A percentile compares a stretch with the other conserved stretches of the same genome.
phyloP scores from a whole-genome alignment of 495 filamentous ascomycete genomes.

The Penicillium alfredii region DNA sequence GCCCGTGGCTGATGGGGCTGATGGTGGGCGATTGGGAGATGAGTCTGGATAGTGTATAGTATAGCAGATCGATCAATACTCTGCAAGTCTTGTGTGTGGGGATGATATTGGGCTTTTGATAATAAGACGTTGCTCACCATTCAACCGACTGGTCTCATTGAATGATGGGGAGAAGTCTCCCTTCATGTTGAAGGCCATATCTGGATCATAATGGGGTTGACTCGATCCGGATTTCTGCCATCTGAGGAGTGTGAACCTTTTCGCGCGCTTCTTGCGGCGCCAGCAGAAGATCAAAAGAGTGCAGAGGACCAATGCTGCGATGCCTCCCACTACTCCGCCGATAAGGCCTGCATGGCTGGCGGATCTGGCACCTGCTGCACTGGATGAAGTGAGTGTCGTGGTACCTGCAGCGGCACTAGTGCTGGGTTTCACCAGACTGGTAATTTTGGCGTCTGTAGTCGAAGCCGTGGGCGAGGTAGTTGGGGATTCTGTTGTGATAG shows the following conservation, averaged over 20 bases:
- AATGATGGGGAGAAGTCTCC: not conserved
- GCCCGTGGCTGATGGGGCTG: no score
- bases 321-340: conserved; percentile 25
- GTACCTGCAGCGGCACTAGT: no score
- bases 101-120: no score
- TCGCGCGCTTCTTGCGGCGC: conserved; percentile 17
- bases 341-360: conserved; percentile 16
- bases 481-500: conserved; percentile 5
- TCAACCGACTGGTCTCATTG: not conserved
- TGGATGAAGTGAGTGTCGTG: no score
- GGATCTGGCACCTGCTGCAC: not conserved
- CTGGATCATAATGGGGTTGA: conserved; percentile 1
- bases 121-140: not conserved
- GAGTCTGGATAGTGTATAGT: no score
- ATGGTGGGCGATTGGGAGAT: no score
- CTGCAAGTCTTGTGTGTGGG: no score
- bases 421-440: no score
- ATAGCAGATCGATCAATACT: no score
- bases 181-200: conserved; percentile 1
- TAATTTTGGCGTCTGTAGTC: conserved; percentile 1
- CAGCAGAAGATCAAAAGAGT: conserved; percentile 15
- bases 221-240: not conserved
- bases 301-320: conserved; percentile 16
- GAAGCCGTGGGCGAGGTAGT: not conserved
- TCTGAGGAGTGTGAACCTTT: conserved; percentile 4